Base-by-base conservation (phyloP, 2,329 filamentous ascomycete species). In the Calycina herbarum region DNA sequence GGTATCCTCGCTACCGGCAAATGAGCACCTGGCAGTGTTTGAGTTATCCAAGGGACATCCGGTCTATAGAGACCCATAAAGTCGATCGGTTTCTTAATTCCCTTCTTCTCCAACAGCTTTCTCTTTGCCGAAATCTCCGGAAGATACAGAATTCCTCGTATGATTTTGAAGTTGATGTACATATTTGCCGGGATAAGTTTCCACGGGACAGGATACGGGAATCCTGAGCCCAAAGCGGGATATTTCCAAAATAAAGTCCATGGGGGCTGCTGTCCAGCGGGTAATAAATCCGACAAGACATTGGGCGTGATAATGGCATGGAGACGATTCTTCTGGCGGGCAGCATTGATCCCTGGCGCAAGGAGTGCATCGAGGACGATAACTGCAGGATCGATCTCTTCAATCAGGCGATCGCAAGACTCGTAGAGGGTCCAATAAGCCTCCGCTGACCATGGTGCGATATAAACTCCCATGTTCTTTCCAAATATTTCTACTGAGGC, bases 211-310 rank as follows among this genome's bases (percentile, higher is more conserved):
- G 48, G 48, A 54, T 54, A 54, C 20, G 48, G 48, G 10, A 24
- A 13, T 27, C 48, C 48, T 13, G 48, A 54, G 5, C 48, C 48
- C 24, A 54, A 24, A 27, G 48, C 48, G 13, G 48, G 48, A 24
- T 54, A 54, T 24, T 54, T 54, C 48, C 48, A 54, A 27, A 54
- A 54, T 5, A 54, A 54, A 24, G 48, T 54, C 48, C 48, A 54
- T 54, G 20, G 20, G 11, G 48, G 48, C 20, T 54, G 38, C 38
- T 40, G 48, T 24, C 24, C 48, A 5, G 20, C 20, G 20, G 48
- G 48, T 29, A 54, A 7, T 2, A 24, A 54, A 24, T 54, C 48
- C n/a, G 48, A 24, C 20, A 54, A 54, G 20, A 54, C 20, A 54
- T 54, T 54, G 24, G 48, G 48, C 20, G 20, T 54, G 20, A 54